A percentile compares a stretch with the other conserved stretches of the same genome.
Conservation (phyloP, 768 basidiomycete species). For the Albatrellus ellisii region DNA sequence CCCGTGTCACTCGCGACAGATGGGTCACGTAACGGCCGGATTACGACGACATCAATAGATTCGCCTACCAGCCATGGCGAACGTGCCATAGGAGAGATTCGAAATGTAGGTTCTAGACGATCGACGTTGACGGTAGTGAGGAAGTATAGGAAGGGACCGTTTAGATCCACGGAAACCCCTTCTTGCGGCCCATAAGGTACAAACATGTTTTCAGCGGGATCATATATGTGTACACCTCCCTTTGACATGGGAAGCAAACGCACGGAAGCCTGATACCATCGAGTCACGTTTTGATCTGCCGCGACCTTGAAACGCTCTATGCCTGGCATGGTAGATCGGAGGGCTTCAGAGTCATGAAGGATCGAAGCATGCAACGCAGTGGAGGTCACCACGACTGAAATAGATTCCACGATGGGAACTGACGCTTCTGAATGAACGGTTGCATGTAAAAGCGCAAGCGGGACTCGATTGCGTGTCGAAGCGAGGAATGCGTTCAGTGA, state of each 20-base stretch:
- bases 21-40: slow-evolving; percentile 61
- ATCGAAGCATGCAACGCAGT: slow-evolving; percentile 79
- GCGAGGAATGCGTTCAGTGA: slow-evolving; percentile 16
- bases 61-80: slow-evolving; percentile 22
- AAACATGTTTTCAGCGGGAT: slow-evolving; percentile 36
- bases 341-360: slow-evolving; percentile 64
- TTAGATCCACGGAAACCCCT: slow-evolving; percentile 28
- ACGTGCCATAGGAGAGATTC: slow-evolving; percentile 54
- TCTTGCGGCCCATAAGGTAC: slow-evolving; percentile 28
- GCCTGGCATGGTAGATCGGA: slow-evolving; percentile 58
- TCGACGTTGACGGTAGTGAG: slow-evolving; percentile 73
- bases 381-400: slow-evolving; percentile 79
- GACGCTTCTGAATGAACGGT: slow-evolving; percentile 20
- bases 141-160: slow-evolving; percentile 83
- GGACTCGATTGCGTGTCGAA: slow-evolving; percentile 17
- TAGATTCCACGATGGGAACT: slow-evolving; percentile 17
- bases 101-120: slow-evolving; percentile 73
- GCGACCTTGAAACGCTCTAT: slow-evolving; percentile 83
- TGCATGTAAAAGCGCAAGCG: slow-evolving; percentile 43
- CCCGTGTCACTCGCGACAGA: slow-evolving; percentile 27
- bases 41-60: slow-evolving; percentile 60
- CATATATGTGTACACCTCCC: slow-evolving; percentile 49
- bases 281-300: slow-evolving; percentile 57
- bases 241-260: slow-evolving; percentile 35
- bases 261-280: slow-evolving; percentile 54